Evolutionary conservation across 495 filamentous ascomycete species (phyloP), one percentile per base, ranked within the genome.

Genomic region (Hypoxylon fragiforme): DNA sequence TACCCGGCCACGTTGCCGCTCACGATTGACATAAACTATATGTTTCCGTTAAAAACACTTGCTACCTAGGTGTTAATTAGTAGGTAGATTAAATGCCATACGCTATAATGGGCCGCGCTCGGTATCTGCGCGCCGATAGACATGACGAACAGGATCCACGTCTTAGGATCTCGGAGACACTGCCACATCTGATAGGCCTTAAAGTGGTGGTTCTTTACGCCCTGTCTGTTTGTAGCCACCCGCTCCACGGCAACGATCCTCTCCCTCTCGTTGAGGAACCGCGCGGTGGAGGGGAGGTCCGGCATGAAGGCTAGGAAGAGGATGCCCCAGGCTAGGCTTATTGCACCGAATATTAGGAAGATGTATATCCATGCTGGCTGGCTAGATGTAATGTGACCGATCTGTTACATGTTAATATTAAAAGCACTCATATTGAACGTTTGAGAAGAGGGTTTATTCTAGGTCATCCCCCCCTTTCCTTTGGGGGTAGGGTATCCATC

Each of bases 121-220:
- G 57, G 22, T 64, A 72, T 34, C 74, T 77, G 60, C 73, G 77
- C 66, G 54, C 71, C 34, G 0, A 70, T 42, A 3, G 77, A 68
- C 65, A 70, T 70, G 31, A 66, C 20, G 41, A 70, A 70, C 34
- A 70, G 48, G 11, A 72, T 57, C 75, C 75, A 81, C 0, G 81
- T 81, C 69, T 84, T 79, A 1, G 82, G 84, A 54, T 87, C 84
- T 20, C 70, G 15, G 2, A 85, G 64, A 0, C 81, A 77, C 50
- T 86, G 82, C 51, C 78, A 79, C 44, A 85, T 72, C 57, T 75
- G 72, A 36, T 73, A 70, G 11, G 41, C 49, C 22, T 68, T 66
- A 46, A 75, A 73, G 43, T 82, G 77, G 49, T 81, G 81, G 32
- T 85, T 85, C 69, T 85, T 82, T 7, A 85, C 73, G 14, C 82